Evolutionary conservation across 441 rosid species (phyloP), one percentile per base, ranked within the genome.

Genomic region (Hura crepitans): DNA sequence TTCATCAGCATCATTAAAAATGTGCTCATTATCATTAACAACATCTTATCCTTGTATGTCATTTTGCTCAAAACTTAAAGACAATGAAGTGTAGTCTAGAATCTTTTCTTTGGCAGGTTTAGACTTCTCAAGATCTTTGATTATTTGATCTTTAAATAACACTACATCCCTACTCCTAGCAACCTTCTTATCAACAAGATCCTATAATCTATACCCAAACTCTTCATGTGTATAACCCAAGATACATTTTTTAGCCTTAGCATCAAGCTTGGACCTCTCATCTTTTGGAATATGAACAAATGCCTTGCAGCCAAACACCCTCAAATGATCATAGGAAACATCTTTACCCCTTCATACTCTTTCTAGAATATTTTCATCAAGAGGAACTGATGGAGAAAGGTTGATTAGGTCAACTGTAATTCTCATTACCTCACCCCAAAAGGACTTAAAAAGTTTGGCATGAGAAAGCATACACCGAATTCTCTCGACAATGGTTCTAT

Each of bases 301-400:
- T n/a, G n/a, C n/a, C n/a, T n/a, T n/a, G n/a, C n/a, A n/a, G n/a
- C n/a, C n/a, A n/a, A n/a, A n/a, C n/a, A n/a, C n/a, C n/a, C n/a
- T n/a, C n/a, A n/a, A n/a, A n/a, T n/a, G n/a, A n/a, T n/a, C n/a
- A n/a, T n/a, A n/a, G n/a, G n/a, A 22, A 5, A 23, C 33, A 43
- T 63, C 67, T 11, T 43, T 63, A 7, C 67, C 31, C 11, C 33
- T 42, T 35, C 31, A 63, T 20, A 63, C n/a, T 43, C 35, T 39
- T 0, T 63, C 7, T 27, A 23, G 55, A 25, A 39, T 37, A 5
- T 64, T 55, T 45, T 3, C 22, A 5, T 42, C 18, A 0, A n/a
- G n/a, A n/a, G n/a, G n/a, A n/a, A n/a, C n/a, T n/a, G n/a, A n/a
- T n/a, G n/a, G n/a, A n/a, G n/a, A n/a, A n/a, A n/a, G n/a, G n/a